Conservation (phyloP, 2,329 filamentous ascomycete species). For the Cladophialophora immunda region DNA sequence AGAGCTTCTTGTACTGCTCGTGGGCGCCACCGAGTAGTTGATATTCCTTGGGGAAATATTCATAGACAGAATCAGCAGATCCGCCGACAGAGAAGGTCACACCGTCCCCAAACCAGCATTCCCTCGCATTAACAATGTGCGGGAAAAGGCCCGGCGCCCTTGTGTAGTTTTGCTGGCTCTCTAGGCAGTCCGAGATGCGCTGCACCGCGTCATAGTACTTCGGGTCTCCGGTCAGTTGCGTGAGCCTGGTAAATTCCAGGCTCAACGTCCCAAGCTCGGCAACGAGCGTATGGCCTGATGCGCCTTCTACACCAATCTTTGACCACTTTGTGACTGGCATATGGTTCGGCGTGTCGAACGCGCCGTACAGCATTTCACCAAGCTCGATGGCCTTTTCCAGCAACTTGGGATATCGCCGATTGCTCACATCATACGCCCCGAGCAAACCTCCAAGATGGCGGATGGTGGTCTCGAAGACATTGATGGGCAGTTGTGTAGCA, state of each 20-base stretch:
- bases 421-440: slow-evolving; percentile 51
- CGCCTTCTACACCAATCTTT: slow-evolving; percentile 46
- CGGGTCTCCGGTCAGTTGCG: slow-evolving; percentile 68
- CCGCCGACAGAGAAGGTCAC: slow-evolving; percentile 61
- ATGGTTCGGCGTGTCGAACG: slow-evolving; percentile 62
- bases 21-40: slow-evolving; percentile 35
- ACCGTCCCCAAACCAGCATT: slow-evolving; percentile 45
- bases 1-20: slow-evolving; percentile 48
- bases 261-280: slow-evolving; percentile 67
- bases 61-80: slow-evolving; percentile 65
- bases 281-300: slow-evolving; percentile 43
- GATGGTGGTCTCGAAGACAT: slow-evolving; percentile 53
- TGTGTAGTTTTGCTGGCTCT: slow-evolving; percentile 62
- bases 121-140: slow-evolving; percentile 59
- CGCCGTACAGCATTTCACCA: slow-evolving; percentile 54
- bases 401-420: slow-evolving; percentile 57
- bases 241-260: slow-evolving; percentile 71
- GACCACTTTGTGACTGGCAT: slow-evolving; percentile 70
- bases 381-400: slow-evolving; percentile 52
- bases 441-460: slow-evolving; percentile 51
- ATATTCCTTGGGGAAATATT: slow-evolving; percentile 63
- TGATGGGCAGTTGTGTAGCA: slow-evolving; percentile 49
- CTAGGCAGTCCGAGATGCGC: slow-evolving; percentile 65
- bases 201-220: slow-evolving; percentile 70
- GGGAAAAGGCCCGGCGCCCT: slow-evolving; percentile 71